phyloP scores from a whole-genome alignment of 1,139 yeast genomes.

The Taphrina wiesneri region DNA sequence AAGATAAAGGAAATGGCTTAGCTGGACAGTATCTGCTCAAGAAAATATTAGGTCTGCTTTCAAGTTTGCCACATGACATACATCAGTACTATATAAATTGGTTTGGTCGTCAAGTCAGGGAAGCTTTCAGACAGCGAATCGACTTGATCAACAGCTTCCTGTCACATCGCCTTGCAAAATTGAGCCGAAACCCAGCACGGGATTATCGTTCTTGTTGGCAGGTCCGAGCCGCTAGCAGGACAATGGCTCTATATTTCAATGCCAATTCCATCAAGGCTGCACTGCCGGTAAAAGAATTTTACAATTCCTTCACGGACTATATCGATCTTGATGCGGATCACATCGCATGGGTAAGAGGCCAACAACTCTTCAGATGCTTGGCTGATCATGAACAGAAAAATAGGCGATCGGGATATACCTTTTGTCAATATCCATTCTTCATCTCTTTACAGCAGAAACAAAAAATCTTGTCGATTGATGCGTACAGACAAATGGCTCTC shows the following conservation, averaged over 20 bases:
- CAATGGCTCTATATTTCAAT: slow-evolving; percentile 54
- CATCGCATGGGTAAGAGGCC: slow-evolving; percentile 61
- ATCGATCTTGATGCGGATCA: slow-evolving; percentile 76
- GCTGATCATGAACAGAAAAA: slow-evolving; percentile 46
- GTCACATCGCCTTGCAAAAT: slow-evolving; percentile 45
- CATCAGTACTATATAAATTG: slow-evolving; percentile 58
- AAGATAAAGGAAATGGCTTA: neutral
- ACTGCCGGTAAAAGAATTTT: slow-evolving; percentile 59
- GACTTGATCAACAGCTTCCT: slow-evolving; percentile 48
- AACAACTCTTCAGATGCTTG: neutral
- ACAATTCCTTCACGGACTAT: slow-evolving; percentile 78
- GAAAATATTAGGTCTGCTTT: slow-evolving; percentile 9
- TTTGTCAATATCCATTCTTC: slow-evolving; percentile 83
- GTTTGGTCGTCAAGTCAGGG: slow-evolving; percentile 53
- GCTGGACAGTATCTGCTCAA: neutral
- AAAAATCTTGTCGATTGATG: slow-evolving; percentile 76
- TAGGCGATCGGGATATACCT: slow-evolving; percentile 42
- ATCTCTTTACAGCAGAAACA: slow-evolving; percentile 82
- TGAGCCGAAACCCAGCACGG: slow-evolving; percentile 23
- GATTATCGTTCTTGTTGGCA: slow-evolving; percentile 80
- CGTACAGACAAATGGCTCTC: slow-evolving; percentile 76
- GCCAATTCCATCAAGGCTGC: slow-evolving; percentile 53
- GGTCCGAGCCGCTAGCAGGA: slow-evolving; percentile 62
- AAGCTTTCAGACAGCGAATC: slow-evolving; percentile 48
- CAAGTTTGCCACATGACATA: slow-evolving; percentile 41